phyloP scores from a whole-genome alignment of 305 asterid species.

The Coffea humblotiana region DNA sequence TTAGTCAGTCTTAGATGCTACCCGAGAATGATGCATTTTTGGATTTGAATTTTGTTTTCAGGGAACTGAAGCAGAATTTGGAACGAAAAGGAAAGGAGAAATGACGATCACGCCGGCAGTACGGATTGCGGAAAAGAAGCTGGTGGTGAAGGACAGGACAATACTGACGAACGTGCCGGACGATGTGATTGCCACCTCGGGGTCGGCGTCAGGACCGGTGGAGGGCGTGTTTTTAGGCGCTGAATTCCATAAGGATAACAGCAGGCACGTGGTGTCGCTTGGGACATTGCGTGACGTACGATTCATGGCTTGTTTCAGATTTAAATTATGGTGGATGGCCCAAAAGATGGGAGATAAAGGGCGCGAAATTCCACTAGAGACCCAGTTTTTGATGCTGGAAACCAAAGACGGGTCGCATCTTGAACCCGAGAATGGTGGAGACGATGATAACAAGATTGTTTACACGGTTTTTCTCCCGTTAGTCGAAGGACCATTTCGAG shows the following conservation, averaged over 20 bases:
- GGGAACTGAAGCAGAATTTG: conserved; percentile 28
- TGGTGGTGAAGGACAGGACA: conserved; percentile 63
- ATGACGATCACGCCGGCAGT: conserved; percentile 77
- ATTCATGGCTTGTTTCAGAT: conserved; percentile 57
- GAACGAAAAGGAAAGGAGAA: not conserved
- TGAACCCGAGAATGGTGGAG: conserved; percentile 37
- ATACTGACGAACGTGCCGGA: conserved; percentile 67
- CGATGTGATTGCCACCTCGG: conserved; percentile 59
- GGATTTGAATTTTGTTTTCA: conserved; percentile 6
- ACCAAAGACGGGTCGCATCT: conserved; percentile 50
- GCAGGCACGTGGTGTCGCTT: conserved; percentile 62
- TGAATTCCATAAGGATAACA: conserved; percentile 54
- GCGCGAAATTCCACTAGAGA: conserved; percentile 77
- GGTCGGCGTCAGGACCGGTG: conserved; percentile 52
- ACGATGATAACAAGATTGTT: conserved; percentile 32
- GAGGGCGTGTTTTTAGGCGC: conserved; percentile 81
- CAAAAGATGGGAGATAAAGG: conserved; percentile 76
- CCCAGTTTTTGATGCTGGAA: conserved; percentile 75
- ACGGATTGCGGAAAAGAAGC: conserved; percentile 56
- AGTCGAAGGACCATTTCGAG: conserved; percentile 74
- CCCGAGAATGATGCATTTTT: not conserved
- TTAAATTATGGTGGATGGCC: conserved; percentile 47
- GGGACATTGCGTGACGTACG: conserved; percentile 67
- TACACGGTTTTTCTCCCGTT: conserved; percentile 76
- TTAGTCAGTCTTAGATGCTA: too few species aligned